These are phyloP conservation scores for Hirsutella thompsonii DNA, from an alignment of 2,329 filamentous ascomycete genomes.

Conservation along the genomic window DNA sequence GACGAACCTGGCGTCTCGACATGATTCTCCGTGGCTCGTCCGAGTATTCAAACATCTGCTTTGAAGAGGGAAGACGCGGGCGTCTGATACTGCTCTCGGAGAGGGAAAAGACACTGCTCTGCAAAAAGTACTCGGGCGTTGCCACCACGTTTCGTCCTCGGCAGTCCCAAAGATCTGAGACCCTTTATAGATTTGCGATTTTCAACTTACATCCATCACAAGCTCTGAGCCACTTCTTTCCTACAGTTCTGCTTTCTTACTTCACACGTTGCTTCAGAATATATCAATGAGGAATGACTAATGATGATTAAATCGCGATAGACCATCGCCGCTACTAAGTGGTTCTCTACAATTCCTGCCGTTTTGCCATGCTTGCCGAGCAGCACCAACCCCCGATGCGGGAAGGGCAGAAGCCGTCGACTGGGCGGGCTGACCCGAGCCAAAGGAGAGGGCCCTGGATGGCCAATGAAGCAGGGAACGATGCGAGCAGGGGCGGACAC, in stretches of 20 bases:
- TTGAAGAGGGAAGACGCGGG: no score
- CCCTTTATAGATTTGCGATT: no score
- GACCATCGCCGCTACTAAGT: constrained; percentile 10
- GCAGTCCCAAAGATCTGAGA: no score
- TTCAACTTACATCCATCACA: neutral
- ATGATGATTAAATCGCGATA: constrained; percentile 8
- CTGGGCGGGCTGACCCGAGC: neutral
- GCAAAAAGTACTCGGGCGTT: no score
- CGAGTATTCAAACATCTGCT: no score
- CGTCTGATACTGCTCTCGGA: no score
- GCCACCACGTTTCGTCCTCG: no score
- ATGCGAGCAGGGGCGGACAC: neutral
- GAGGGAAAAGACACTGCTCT: no score
- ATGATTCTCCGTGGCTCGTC: no score
- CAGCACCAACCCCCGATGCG: neutral
- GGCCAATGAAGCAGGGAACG: neutral
- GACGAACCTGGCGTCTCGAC: no score
- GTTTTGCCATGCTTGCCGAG: neutral
- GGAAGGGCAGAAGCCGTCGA: neutral
- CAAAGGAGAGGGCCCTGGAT: neutral
- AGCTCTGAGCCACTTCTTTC: neutral
- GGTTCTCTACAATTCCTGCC: neutral
- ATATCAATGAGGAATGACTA: constrained; percentile 3
- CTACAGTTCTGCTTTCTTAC: neutral
- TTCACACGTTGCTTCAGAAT: neutral